Conservation (phyloP, 2,329 filamentous ascomycete species). For the Hypocrella siamensis region DNA sequence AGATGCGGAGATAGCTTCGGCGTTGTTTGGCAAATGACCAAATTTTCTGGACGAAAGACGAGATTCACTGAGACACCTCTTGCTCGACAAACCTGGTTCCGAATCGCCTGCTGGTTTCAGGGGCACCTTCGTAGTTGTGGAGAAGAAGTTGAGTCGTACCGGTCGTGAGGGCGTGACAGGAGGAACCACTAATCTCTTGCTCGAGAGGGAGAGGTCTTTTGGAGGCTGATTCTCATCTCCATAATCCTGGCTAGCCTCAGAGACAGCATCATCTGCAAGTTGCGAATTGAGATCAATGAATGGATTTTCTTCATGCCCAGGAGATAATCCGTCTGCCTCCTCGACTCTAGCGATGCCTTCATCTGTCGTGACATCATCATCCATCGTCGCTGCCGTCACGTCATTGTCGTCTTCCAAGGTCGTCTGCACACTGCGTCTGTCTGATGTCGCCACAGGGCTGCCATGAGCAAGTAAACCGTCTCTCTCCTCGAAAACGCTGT, state of each 20-base stretch:
- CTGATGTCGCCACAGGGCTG: too few species aligned
- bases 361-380: conserved; percentile 30
- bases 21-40: conserved; percentile 26
- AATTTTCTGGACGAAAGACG: conserved; percentile 28
- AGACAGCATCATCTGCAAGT: conserved; percentile 31
- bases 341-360: conserved; percentile 42
- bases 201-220: conserved; percentile 30
- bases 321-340: conserved; percentile 43
- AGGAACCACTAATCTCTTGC: conserved; percentile 16
- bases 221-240: conserved; percentile 50
- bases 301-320: conserved; percentile 19
- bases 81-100: conserved; percentile 30
- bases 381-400: conserved; percentile 18
- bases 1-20: conserved; percentile 38
- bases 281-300: conserved; percentile 17
- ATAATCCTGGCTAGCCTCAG: conserved; percentile 49
- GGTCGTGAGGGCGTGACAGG: conserved; percentile 39
- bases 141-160: conserved; percentile 32
- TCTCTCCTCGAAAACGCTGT: too few species aligned
- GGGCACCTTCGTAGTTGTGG: conserved; percentile 65
- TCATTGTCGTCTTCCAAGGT: conserved; percentile 8
- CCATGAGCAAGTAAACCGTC: too few species aligned
- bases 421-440: conserved; percentile 6
- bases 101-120: conserved; percentile 51
- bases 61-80: conserved; percentile 34